A percentile compares a stretch with the other conserved stretches of the same genome.
Conservation (phyloP, 306 rosid genomes). For the Vigna hirtella region DNA sequence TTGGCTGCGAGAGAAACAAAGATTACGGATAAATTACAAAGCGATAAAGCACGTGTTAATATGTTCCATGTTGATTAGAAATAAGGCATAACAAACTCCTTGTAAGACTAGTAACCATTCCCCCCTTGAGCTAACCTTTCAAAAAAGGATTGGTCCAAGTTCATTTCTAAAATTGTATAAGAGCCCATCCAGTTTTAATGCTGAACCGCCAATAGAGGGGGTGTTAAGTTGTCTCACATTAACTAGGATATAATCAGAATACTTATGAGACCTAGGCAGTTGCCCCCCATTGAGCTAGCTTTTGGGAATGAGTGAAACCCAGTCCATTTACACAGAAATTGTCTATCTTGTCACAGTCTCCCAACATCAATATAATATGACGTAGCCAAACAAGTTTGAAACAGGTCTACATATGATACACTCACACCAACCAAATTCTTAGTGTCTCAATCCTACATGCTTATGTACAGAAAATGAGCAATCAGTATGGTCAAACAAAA, state of each 20-base stretch:
- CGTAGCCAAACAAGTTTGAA: slow-evolving; percentile 21
- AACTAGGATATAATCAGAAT: background rate
- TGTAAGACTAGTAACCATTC: background rate
- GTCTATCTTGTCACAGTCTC: slow-evolving; percentile 18
- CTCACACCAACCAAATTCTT: slow-evolving; percentile 27
- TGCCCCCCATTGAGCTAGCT: background rate
- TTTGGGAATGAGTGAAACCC: background rate
- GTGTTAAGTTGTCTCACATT: background rate
- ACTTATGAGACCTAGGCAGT: background rate
- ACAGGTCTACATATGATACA: slow-evolving; percentile 7
- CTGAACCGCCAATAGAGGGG: background rate
- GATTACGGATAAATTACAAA: slow-evolving; percentile 39
- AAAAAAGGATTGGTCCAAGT: background rate
- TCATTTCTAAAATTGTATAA: background rate
- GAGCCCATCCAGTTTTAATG: background rate
- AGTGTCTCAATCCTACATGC: slow-evolving; percentile 23
- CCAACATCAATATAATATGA: slow-evolving; percentile 16
- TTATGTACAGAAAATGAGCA: slow-evolving; percentile 22
- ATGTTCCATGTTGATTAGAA: background rate
- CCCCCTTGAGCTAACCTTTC: background rate
- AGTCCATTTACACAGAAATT: slow-evolving; percentile 15
- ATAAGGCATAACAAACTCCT: background rate
- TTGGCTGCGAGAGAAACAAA: slow-evolving; percentile 59
- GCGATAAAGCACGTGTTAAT: slow-evolving; percentile 18
- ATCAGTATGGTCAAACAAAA: slow-evolving; percentile 28